Percentiles rank a stretch among this genome's conserved stretches.
phyloP scores from a whole-genome alignment of 2,329 filamentous ascomycete genomes.

The Aspergillus arachidicola region DNA sequence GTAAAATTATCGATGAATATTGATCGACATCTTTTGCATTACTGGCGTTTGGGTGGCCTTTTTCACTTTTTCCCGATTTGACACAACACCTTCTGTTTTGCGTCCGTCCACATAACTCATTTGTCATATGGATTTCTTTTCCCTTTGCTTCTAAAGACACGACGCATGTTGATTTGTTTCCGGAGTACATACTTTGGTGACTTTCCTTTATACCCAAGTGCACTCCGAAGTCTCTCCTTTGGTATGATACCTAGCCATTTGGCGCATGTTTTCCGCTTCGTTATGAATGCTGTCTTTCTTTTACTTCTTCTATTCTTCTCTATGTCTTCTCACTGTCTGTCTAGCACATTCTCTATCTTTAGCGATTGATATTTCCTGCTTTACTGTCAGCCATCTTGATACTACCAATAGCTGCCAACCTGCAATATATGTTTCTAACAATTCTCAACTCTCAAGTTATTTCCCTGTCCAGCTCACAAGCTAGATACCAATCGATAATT shows the following conservation, averaged over 20 bases:
- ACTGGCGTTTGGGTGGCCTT: slow-evolving; percentile 40
- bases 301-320: not conserved
- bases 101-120: not conserved
- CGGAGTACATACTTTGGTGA: slow-evolving; percentile 23
- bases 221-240: slow-evolving; percentile 35
- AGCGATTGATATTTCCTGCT: slow-evolving; percentile 8
- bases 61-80: slow-evolving; percentile 18
- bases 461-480: not conserved
- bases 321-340: slow-evolving; percentile 10
- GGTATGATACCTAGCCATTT: slow-evolving; percentile 9
- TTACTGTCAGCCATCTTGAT: slow-evolving; percentile 2
- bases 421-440: not conserved
- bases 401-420: slow-evolving; percentile 1
- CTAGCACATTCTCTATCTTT: slow-evolving; percentile 14
- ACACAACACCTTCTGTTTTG: not conserved
- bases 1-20: slow-evolving; percentile 24
- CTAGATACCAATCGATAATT: not conserved
- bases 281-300: slow-evolving; percentile 15
- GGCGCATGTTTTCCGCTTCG: slow-evolving; percentile 8
- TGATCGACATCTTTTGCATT: slow-evolving; percentile 39
- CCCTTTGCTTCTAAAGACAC: slow-evolving; percentile 9
- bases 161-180: slow-evolving; percentile 21
- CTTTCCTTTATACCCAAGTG: slow-evolving; percentile 27
- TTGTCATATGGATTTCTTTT: slow-evolving; percentile 18
- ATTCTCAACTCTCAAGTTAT: not conserved